These are phyloP conservation scores for Lasiodiplodia citricola DNA, from an alignment of 2,329 filamentous ascomycete genomes.

Conservation along the genomic window DNA sequence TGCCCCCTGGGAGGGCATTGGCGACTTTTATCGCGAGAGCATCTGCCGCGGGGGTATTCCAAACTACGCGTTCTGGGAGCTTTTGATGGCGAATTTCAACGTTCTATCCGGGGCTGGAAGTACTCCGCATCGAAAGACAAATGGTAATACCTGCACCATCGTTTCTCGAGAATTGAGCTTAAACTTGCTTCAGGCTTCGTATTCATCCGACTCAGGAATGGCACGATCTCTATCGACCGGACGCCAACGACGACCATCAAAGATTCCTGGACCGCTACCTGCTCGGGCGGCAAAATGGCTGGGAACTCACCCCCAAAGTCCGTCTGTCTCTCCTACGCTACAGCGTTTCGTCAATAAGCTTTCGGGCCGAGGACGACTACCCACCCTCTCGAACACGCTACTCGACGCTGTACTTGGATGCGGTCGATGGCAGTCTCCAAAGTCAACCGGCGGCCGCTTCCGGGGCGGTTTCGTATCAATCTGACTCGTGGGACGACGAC, in stretches of 20 bases:
- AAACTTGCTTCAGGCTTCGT: background rate
- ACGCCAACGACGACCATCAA: conserved; percentile 24
- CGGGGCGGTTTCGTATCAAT: background rate
- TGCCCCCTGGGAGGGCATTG: background rate
- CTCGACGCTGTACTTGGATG: conserved; percentile 26
- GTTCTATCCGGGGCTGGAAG: no score
- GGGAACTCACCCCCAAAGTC: background rate
- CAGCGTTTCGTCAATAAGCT: background rate
- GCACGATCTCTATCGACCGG: conserved; percentile 26
- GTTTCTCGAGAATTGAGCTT: no score
- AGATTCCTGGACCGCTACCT: conserved; percentile 28
- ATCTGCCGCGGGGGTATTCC: conserved; percentile 28
- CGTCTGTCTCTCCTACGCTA: background rate
- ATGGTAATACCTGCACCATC: no score
- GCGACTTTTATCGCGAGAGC: conserved; percentile 28
- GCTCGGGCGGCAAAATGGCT: background rate
- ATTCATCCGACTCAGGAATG: conserved; percentile 27
- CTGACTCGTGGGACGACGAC: background rate
- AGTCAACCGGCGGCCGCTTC: background rate
- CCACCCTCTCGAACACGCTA: conserved; percentile 22
- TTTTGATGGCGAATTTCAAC: no score
- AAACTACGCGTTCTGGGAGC: conserved; percentile 9
- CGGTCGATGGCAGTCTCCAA: background rate
- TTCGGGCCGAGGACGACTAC: background rate
- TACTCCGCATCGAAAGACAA: no score